Base-by-base conservation (phyloP, 2,329 filamentous ascomycete genomes). In the Ampelomyces quisqualis region DNA sequence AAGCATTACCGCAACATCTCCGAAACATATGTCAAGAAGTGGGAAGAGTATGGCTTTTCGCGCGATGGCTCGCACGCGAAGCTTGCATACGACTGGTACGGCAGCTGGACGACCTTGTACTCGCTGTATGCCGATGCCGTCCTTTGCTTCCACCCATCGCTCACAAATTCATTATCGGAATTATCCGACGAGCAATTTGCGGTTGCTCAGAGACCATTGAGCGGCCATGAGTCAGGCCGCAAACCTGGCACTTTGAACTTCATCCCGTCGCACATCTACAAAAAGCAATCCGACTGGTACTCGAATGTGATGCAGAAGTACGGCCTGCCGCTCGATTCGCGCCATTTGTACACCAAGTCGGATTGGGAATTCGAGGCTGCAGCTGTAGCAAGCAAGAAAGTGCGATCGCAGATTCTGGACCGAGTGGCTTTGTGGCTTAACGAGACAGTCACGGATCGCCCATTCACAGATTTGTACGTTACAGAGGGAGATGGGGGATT, bases 361-460 rank as follows among this genome's bases (percentile, higher is more conserved):
- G 89, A 95, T 69, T 95, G 89, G 89, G 85, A 93, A 57, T 90
- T 94, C 65, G 90, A 93, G 66, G 86, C 88, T 0, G 88, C 89
- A 32, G 86, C 88, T 2, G 85, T 94, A 4, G 80, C 87, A 3
- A 82, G 81, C 53, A 78, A 79, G 62, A 70, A 76, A 43, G 85
- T 86, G 1, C 78, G 88, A 38, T 75, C 77, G 2, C 80, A 86
- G 62, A 89, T 94, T 35, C 71, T 93, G 23, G 77, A 88, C 45
- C 79, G 81, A 13, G 84, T 93, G 27, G 86, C 87, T 1, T 73
- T 72, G 40, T 95, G 89, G 89, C 75, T 95, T 44, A 94, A 93
- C 59, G 87, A 94, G 69, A 94, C 88, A 1, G 74, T 69, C 13
- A 90, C 63, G 70, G 85, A 91, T 67, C 76, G 82, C 8, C 86